These are phyloP conservation scores for Leccinum longicurvipes DNA, from an alignment of 768 basidiomycete species.

Conservation along the genomic window DNA sequence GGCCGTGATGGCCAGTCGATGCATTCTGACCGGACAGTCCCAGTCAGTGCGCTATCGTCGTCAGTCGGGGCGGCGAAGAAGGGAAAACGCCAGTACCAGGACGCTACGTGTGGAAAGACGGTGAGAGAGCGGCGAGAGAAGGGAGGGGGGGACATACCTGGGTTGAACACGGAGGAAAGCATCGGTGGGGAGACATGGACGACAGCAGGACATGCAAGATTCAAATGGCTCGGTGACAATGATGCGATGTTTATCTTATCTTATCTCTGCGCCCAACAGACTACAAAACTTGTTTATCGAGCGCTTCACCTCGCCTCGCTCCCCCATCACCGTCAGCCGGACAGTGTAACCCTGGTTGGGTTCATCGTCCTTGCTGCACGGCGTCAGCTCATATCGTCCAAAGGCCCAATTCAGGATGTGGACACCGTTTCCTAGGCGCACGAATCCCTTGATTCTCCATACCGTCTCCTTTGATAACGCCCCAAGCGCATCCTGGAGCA, in stretches of 20 bases:
- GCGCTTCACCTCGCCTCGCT: constrained; percentile 71
- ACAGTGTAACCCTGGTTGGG: constrained; percentile 36
- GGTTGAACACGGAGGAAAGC: constrained; percentile 31
- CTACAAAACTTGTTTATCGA: constrained; percentile 54
- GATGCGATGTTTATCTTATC: constrained; percentile 11
- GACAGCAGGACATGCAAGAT: neutral
- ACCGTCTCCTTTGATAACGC: constrained; percentile 62
- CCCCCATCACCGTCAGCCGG: constrained; percentile 87
- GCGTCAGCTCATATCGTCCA: constrained; percentile 71
- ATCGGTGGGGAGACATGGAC: constrained; percentile 19
- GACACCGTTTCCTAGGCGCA: constrained; percentile 44
- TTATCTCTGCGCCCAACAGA: constrained; percentile 35
- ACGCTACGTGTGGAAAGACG: constrained; percentile 37
- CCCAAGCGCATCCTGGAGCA: constrained; percentile 46
- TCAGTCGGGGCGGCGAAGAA: constrained; percentile 50
- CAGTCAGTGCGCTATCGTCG: constrained; percentile 38
- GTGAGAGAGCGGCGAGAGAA: neutral
- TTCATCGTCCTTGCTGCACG: constrained; percentile 26
- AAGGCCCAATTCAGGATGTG: constrained; percentile 92
- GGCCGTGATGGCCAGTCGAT: constrained; percentile 28
- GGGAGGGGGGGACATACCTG: constrained; percentile 19
- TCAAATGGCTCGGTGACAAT: neutral
- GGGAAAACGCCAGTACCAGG: constrained; percentile 61
- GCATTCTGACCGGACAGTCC: constrained; percentile 20
- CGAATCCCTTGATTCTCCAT: constrained; percentile 87